Percentiles rank a stretch among this genome's conserved stretches.
Conservation (phyloP, 1,284 basidiomycete species). For the Puccinia coronata region DNA sequence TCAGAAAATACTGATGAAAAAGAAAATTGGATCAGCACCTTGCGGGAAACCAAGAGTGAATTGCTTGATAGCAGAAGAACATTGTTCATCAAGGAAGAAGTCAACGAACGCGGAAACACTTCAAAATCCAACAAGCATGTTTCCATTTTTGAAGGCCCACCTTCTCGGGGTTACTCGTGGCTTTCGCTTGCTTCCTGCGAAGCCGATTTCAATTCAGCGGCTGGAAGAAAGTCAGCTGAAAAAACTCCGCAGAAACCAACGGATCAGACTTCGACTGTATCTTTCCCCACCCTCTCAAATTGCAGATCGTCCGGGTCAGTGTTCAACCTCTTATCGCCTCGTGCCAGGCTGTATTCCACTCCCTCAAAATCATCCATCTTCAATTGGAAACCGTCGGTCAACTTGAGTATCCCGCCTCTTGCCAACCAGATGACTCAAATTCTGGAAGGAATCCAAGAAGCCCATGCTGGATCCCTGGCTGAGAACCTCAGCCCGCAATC, state of each 20-base stretch:
- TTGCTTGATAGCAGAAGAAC: conserved; percentile 62
- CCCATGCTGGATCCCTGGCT: neutral
- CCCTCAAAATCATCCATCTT: conserved; percentile 10
- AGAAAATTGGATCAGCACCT: conserved; percentile 70
- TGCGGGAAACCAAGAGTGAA: conserved; percentile 72
- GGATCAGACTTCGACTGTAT: neutral
- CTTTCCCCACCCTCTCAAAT: conserved; percentile 23
- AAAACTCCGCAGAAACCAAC: conserved; percentile 31
- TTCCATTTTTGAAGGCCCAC: conserved; percentile 61
- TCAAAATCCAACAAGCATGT: conserved; percentile 68
- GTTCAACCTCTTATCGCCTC: conserved; percentile 12
- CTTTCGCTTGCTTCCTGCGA: conserved; percentile 56
- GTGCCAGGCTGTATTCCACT: conserved; percentile 1
- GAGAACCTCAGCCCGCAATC: neutral
- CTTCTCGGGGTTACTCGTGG: conserved; percentile 54
- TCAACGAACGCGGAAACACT: conserved; percentile 70
- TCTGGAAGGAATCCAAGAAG: conserved; percentile 23
- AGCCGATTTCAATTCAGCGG: conserved; percentile 16
- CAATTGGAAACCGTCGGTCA: conserved; percentile 14
- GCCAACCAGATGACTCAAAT: conserved; percentile 20
- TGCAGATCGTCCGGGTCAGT: conserved; percentile 22
- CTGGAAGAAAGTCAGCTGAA: conserved; percentile 11
- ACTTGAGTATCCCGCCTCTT: conserved; percentile 4
- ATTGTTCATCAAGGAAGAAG: conserved; percentile 63
- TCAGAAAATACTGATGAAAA: conserved; percentile 66